Evolutionary conservation across 2,329 filamentous ascomycete species (phyloP).

Genomic region (Fusarium fujikuroi): DNA sequence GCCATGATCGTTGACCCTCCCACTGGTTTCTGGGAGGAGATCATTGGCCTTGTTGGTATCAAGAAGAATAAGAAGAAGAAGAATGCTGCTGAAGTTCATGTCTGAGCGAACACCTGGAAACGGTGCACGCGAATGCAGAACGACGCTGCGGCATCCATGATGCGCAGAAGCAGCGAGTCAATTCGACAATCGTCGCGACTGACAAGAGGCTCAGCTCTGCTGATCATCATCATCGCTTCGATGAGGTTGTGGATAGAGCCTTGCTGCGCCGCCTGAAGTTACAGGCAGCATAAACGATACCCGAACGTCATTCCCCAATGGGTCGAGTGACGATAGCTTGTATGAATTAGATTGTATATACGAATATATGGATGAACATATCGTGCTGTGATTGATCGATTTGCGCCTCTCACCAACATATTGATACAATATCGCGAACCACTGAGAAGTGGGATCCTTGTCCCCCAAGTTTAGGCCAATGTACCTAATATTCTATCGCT

Average conservation of each 20-base stretch:
- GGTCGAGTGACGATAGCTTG: conserved; percentile 12
- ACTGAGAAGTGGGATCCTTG: neutral
- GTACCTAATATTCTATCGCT: neutral
- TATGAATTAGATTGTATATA: conserved; percentile 11
- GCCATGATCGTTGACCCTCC: conserved; percentile 50
- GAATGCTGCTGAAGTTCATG: conserved; percentile 15
- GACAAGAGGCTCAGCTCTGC: neutral
- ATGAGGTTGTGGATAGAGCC: neutral
- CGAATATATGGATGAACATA: conserved; percentile 12
- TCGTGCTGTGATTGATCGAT: neutral
- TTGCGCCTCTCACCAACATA: neutral
- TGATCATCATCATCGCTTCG: neutral
- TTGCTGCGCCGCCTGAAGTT: neutral
- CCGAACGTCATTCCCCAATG: conserved; percentile 1
- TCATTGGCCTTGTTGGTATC: conserved; percentile 22
- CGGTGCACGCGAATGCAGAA: neutral
- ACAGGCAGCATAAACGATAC: conserved; percentile 11
- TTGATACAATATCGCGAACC: neutral
- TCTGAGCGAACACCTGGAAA: conserved; percentile 1
- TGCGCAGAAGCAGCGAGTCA: neutral
- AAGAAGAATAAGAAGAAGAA: conserved; percentile 31
- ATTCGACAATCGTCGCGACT: neutral
- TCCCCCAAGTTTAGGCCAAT: neutral
- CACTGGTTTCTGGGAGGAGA: conserved; percentile 51
- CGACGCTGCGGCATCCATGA: neutral